phyloP scores from a whole-genome alignment of 352 stramenopile genomes.

The Pythium rishiriense region DNA sequence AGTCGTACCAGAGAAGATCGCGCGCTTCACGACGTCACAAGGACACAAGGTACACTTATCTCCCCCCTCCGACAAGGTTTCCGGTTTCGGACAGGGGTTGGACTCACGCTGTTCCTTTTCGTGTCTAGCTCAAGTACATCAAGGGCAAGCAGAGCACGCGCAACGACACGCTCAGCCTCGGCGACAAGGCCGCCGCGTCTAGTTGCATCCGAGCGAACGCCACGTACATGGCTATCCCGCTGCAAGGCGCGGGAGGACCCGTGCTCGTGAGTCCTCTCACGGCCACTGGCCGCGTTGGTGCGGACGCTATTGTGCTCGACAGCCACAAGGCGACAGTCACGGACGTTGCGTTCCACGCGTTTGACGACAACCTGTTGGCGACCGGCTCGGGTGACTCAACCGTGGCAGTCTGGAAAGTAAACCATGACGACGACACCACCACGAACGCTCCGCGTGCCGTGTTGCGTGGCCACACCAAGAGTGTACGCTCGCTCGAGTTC shows the following conservation, averaged over 20 bases:
- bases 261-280: slow-evolving; percentile 57
- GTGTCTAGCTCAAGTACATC: slow-evolving; percentile 65
- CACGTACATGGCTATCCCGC: slow-evolving; percentile 55
- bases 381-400: slow-evolving; percentile 58
- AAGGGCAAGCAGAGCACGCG: slow-evolving; percentile 59
- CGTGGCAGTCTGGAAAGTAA: slow-evolving; percentile 65
- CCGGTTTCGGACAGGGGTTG: too few species aligned
- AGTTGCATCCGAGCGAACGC: slow-evolving; percentile 57
- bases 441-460: not conserved
- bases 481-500: slow-evolving; percentile 60
- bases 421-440: slow-evolving; percentile 20
- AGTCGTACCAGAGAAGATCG: slow-evolving; percentile 22
- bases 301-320: slow-evolving; percentile 47
- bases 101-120: not conserved
- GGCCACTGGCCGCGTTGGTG: slow-evolving; percentile 48
- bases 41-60: slow-evolving; percentile 65
- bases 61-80: too few species aligned
- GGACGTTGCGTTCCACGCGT: slow-evolving; percentile 64
- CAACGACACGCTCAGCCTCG: slow-evolving; percentile 58
- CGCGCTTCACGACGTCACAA: slow-evolving; percentile 59
- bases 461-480: slow-evolving; percentile 54
- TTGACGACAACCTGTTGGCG: slow-evolving; percentile 50
- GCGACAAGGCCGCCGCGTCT: slow-evolving; percentile 39
- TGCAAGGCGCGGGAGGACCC: slow-evolving; percentile 60
- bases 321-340: slow-evolving; percentile 68